phyloP scores from a whole-genome alignment of 345 rosid genomes.

The Melaleuca quinquenervia region DNA sequence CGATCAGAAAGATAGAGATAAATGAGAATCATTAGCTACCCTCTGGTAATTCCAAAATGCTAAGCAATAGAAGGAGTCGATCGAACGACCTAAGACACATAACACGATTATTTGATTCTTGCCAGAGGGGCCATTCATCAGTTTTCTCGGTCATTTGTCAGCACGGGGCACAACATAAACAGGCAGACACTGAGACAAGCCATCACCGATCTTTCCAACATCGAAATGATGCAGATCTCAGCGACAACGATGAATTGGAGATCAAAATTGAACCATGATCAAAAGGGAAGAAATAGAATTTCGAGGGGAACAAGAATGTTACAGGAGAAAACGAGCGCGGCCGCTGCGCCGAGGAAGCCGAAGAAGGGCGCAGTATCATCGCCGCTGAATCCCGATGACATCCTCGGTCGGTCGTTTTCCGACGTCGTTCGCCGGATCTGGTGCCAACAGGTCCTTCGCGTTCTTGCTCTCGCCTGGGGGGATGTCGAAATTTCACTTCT shows the following conservation, averaged over 20 bases:
- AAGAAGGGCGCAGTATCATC: conserved; percentile 86
- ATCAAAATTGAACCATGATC: not conserved
- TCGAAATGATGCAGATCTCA: not conserved
- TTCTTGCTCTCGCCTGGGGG: not conserved
- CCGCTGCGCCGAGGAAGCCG: conserved; percentile 86
- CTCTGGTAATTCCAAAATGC: not conserved
- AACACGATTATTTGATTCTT: not conserved
- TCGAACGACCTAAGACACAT: not conserved
- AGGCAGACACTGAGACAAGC: not conserved
- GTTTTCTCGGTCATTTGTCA: not conserved
- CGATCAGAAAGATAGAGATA: not conserved
- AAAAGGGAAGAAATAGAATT: not conserved
- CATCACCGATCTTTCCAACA: not conserved
- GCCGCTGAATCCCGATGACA: conserved; percentile 58
- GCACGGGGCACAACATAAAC: not conserved
- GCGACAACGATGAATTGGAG: not conserved
- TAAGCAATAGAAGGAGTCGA: not conserved
- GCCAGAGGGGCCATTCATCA: not conserved
- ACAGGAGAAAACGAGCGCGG: conserved; percentile 89
- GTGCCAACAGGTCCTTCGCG: not conserved
- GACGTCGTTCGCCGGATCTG: not conserved
- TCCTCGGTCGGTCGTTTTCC: conserved; percentile 2
- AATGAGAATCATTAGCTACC: not conserved
- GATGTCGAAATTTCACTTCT: not conserved
- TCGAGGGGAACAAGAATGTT: conserved; percentile 1